Evolutionary conservation across 441 rosid genomes (phyloP), one percentile per base, ranked within the genome.

Genomic region (Gossypium schwendimanii): DNA sequence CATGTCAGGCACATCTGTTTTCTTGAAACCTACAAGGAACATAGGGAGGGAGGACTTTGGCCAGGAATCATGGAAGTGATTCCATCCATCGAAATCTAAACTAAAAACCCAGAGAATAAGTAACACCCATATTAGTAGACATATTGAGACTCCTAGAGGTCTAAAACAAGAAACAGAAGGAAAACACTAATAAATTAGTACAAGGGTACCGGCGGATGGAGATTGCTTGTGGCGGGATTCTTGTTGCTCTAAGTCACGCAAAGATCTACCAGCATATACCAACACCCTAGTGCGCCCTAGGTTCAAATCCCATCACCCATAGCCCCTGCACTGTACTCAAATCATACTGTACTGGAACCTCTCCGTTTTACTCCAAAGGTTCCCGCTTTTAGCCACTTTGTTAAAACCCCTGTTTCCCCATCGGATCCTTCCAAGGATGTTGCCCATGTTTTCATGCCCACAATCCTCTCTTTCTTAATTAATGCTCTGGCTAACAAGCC

Each of bases 31-130:
- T 31, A 31, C 7, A 31, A 31, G 36, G 3, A 33, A 20, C 17
- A 18, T 23, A 36, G 4, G 26, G 24, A 6, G 10, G 17, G 26
- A 63, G 36, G 7, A 31, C 17, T 36, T 26, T 26, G 15, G 12
- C 24, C 71, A 53, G 53, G 63, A 58, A 59, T 71, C 55, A 26
- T 71, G 74, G 67, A 71, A 36, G 8, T 55, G 14, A 55, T 11
- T 54, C 71, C 4, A 45, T 26, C 71, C 57, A 52, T 58, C 5
- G 14, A 33, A 11, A 36, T 55, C 63, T 3, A 41, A 21, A 23
- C 23, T 41, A 70, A 49, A 31, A 67, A 49, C 71, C 41, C 15
- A n/a, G 58, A 24, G 71, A 66, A 26, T 47, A 24, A 8, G 41
- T 3, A 3, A 17, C 7, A 31, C 57, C 17, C 23, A 47, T 6